Evolutionary conservation across 176 grass and related monocot species (phyloP).

Genomic region (sorghum (Sorghum bicolor)): Sorghum_bicolor_NCBIv3 NC_012876.2:3646001-3646500

Average conservation of each 20-base stretch:
- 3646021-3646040: conserved; percentile 11
- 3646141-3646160: conserved; percentile 28
- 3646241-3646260: conserved; percentile 55
- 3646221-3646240: conserved; percentile 30
- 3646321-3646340: conserved; percentile 68
- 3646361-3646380: conserved; percentile 52
- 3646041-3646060: too few relatives aligned
- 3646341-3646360: conserved; percentile 60
- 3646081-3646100: too few relatives aligned
- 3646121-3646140: conserved; percentile 2
- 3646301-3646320: conserved; percentile 48
- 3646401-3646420: too few relatives aligned
- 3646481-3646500: conserved; percentile 16
- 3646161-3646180: conserved; percentile 27
- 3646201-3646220: conserved; percentile 15
- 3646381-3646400: too few relatives aligned
- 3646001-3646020: conserved; percentile 65
- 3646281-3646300: conserved; percentile 35
- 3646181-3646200: conserved; percentile 19
- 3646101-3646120: too few relatives aligned
- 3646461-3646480: conserved; percentile 67
- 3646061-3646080: too few relatives aligned
- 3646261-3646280: conserved; percentile 34
- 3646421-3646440: conserved; percentile 58
- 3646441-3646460: conserved; percentile 83